Conservation (phyloP, 495 filamentous ascomycete species). For the Xylaria acuta region DNA sequence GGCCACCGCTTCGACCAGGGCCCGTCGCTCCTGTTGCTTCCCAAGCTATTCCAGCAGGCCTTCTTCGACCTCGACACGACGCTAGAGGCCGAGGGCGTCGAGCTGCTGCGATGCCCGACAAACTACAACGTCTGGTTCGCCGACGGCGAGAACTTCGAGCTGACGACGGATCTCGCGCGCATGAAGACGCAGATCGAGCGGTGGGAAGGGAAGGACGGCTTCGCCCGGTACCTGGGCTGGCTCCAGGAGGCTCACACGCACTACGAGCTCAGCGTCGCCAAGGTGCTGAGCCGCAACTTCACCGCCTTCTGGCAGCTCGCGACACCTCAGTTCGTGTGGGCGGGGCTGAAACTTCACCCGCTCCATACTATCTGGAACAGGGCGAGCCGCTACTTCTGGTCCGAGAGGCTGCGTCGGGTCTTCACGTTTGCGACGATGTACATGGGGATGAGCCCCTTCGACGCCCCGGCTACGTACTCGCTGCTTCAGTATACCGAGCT, state of each 20-base stretch:
- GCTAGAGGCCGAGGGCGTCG: slow-evolving; percentile 62
- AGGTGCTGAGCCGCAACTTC: slow-evolving; percentile 70
- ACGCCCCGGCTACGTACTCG: slow-evolving; percentile 74
- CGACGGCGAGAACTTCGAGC: slow-evolving; percentile 63
- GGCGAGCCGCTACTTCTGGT: slow-evolving; percentile 66
- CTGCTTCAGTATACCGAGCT: slow-evolving; percentile 76
- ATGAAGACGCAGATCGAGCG: slow-evolving; percentile 73
- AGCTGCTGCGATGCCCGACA: slow-evolving; percentile 70
- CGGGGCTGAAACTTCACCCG: slow-evolving; percentile 65
- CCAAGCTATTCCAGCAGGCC: slow-evolving; percentile 66
- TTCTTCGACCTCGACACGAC: slow-evolving; percentile 69
- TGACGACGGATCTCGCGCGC: slow-evolving; percentile 63
- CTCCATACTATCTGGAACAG: slow-evolving; percentile 68
- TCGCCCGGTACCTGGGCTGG: slow-evolving; percentile 65
- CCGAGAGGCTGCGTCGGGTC: slow-evolving; percentile 67
- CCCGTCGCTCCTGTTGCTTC: slow-evolving; percentile 71
- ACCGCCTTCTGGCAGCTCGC: slow-evolving; percentile 58
- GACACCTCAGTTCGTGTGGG: slow-evolving; percentile 55
- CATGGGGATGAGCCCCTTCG: slow-evolving; percentile 76
- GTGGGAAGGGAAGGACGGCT: slow-evolving; percentile 69
- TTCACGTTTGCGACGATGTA: slow-evolving; percentile 82
- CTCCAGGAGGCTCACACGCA: slow-evolving; percentile 67
- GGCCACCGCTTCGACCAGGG: slow-evolving; percentile 75
- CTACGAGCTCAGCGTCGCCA: slow-evolving; percentile 65
- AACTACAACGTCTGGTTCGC: slow-evolving; percentile 75